Evolutionary conservation across 371 early-diverging fungal species (phyloP), one percentile per base, ranked within the genome.

Genomic region (Mortierella sp.): DNA sequence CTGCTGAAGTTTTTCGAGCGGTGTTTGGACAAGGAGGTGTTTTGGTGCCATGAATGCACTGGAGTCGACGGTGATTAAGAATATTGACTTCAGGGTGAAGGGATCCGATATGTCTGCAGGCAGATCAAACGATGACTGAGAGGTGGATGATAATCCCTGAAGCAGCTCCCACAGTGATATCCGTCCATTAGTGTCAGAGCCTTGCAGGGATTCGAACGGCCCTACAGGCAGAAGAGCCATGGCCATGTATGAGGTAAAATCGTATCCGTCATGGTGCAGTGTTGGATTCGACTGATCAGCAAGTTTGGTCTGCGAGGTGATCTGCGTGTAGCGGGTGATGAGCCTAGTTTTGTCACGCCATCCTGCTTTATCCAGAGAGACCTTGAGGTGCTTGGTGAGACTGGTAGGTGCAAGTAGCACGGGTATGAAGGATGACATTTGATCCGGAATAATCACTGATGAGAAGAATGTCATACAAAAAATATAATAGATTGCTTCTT

Each of bases 281-380:
- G n/a, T n/a, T n/a, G n/a, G n/a, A 9, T 12, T 1, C 52, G 50
- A n/a, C 44, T n/a, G 37, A 5, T 50, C 49, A 48, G 34, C 34
- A 9, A 17, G 42, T 31, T 23, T 15, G n/a, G 50, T 24, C 42
- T 27, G 30, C 21, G 60, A 24, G 12, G 30, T 48, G 50, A 75
- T 55, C 37, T 65, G 78, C 6, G 46, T n/a, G 31, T 55, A 68
- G 28, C 70, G 78, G 24, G 66, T 55, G 12, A 76, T 76, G 50
- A 76, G 70, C 31, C 52, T 64, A 37, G 66, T n/a, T 50, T 62
- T 76, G 61, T 70, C 78, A 23, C 70, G 70, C 70, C 70, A 64
- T 56, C 58, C 65, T 21, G 50, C 47, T 4, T 23, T 57, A 54
- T 76, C 78, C 26, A 76, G 62, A 21, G 52, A 34, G 50, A 65